Conservation (phyloP, 768 basidiomycete species). For the Sporobolomyces phaffii region DNA sequence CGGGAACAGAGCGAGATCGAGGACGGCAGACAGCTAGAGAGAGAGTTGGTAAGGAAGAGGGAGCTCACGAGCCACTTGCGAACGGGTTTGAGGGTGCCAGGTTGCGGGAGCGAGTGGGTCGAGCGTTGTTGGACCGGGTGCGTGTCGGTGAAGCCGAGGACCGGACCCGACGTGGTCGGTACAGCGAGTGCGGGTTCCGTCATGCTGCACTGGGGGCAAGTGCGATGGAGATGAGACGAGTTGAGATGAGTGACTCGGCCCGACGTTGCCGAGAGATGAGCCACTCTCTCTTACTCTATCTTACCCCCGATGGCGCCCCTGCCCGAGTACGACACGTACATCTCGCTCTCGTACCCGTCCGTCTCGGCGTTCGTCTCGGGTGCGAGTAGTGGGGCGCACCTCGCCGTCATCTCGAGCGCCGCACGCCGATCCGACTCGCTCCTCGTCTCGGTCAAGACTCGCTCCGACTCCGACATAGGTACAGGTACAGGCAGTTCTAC, state of each 20-base stretch:
- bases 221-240: too few species aligned
- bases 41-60: not conserved
- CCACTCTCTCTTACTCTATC: not conserved
- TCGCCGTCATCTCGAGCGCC: not conserved
- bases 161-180: constrained; percentile 8
- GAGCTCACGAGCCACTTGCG: constrained; percentile 34
- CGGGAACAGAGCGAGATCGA: too few species aligned
- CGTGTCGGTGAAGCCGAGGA: constrained; percentile 15
- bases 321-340: not conserved
- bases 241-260: too few species aligned
- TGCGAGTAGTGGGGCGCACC: not conserved
- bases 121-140: not conserved
- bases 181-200: not conserved
- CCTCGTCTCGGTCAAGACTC: not conserved
- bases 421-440: not conserved
- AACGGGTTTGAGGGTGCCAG: not conserved
- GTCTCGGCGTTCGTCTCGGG: not conserved
- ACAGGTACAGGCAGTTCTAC: too few species aligned
- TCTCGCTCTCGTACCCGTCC: constrained; percentile 13
- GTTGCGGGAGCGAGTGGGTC: not conserved
- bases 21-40: too few species aligned
- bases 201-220: too few species aligned
- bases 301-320: not conserved
- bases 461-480: too few species aligned
- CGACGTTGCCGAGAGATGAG: too few species aligned